Evolutionary conservation across 2,329 filamentous ascomycete species (phyloP).

Genomic region (Ceratocystis lukuohia): DNA sequence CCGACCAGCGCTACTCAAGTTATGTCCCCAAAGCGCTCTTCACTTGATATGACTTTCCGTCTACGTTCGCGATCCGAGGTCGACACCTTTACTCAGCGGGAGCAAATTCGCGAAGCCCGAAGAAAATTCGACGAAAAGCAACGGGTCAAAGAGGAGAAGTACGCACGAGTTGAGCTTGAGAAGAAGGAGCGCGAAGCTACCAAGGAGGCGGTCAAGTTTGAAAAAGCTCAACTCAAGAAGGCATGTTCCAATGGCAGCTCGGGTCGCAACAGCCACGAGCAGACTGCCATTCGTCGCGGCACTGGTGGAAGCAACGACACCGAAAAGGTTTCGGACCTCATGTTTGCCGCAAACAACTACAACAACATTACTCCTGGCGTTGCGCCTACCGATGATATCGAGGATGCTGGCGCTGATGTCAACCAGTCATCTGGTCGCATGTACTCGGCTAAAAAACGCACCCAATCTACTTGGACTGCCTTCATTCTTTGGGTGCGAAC

Average conservation of each 20-base stretch:
- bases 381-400: slow-evolving; percentile 23
- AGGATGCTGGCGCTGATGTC: slow-evolving; percentile 34
- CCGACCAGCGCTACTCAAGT: slow-evolving; percentile 28
- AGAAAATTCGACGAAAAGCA: slow-evolving; percentile 52
- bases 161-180: slow-evolving; percentile 43
- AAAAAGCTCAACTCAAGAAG: slow-evolving; percentile 34
- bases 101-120: slow-evolving; percentile 47
- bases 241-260: slow-evolving; percentile 27
- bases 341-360: slow-evolving; percentile 36
- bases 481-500: slow-evolving; percentile 53
- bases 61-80: slow-evolving; percentile 48
- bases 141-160: slow-evolving; percentile 47
- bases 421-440: slow-evolving; percentile 29
- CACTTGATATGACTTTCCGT: slow-evolving; percentile 46
- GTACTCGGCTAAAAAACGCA: slow-evolving; percentile 44
- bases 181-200: slow-evolving; percentile 45
- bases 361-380: slow-evolving; percentile 29
- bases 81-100: slow-evolving; percentile 39
- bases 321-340: slow-evolving; percentile 29
- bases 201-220: slow-evolving; percentile 41
- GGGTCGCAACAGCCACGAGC: slow-evolving; percentile 18
- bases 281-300: slow-evolving; percentile 12
- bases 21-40: slow-evolving; percentile 43
- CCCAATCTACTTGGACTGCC: slow-evolving; percentile 47
- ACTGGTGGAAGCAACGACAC: slow-evolving; percentile 25